Percentiles rank a stretch among this genome's conserved stretches.
Evolutionary conservation across 495 filamentous ascomycete species (phyloP).

Genomic region (Lasiosphaeris hirsuta): DNA sequence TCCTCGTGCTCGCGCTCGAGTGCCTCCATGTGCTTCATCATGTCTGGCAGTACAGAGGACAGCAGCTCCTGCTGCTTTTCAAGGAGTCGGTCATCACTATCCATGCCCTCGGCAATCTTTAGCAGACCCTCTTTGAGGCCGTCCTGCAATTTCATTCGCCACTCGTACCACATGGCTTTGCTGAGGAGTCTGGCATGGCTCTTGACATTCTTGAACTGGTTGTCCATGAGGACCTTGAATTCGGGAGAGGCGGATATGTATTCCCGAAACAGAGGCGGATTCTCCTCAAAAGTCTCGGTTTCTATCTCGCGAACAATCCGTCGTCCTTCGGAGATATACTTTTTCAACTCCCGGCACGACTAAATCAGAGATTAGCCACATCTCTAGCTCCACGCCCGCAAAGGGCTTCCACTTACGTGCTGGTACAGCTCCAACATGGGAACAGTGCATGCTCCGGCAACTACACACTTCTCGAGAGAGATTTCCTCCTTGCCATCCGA

Average conservation of each 20-base stretch:
- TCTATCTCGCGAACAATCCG: constrained; percentile 87
- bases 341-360: constrained; percentile 91
- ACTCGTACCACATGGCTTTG: constrained; percentile 96
- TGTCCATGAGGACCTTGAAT: constrained; percentile 82
- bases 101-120: constrained; percentile 71
- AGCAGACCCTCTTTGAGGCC: constrained; percentile 76
- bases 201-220: constrained; percentile 94
- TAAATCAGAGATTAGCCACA: constrained; percentile 39
- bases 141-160: constrained; percentile 87
- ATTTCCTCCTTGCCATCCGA: constrained; percentile 48
- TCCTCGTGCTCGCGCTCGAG: constrained; percentile 60
- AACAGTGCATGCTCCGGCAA: constrained; percentile 84
- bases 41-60: constrained; percentile 57
- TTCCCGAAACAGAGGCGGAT: constrained; percentile 86
- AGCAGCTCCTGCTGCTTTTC: constrained; percentile 64
- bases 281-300: constrained; percentile 77
- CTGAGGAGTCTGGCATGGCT: constrained; percentile 83
- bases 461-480: constrained; percentile 71
- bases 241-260: constrained; percentile 86
- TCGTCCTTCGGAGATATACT: constrained; percentile 87
- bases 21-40: constrained; percentile 55
- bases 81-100: constrained; percentile 66
- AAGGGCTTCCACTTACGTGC: constrained; percentile 58
- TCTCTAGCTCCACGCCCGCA: not conserved
- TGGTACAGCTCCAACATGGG: constrained; percentile 93